These are phyloP conservation scores for Aethionema arabicum DNA, from an alignment of 345 rosid genomes.

Conservation along the genomic window DNA sequence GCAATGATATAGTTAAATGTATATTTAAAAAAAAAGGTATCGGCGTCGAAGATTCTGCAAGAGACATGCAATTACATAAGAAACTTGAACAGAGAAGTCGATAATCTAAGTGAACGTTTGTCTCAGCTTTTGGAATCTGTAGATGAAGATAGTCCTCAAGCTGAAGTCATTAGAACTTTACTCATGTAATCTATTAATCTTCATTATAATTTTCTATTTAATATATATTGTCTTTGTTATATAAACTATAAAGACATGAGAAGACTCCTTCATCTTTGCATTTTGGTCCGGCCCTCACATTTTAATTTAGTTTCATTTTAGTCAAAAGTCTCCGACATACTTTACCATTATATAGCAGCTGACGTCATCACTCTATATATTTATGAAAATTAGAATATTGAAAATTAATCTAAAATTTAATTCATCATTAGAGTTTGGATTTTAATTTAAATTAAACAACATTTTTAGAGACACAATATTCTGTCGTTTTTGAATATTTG, in stretches of 20 bases:
- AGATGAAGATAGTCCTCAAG: constrained; percentile 81
- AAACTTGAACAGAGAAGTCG: constrained; percentile 80
- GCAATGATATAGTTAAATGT: background rate
- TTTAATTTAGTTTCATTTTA: background rate
- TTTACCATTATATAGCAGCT: constrained; percentile 7
- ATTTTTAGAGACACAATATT: too few species aligned
- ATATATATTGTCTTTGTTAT: constrained; percentile 18
- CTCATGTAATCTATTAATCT: constrained; percentile 45
- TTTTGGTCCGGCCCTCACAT: constrained; percentile 1
- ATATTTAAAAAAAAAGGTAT: constrained; percentile 46
- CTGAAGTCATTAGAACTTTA: constrained; percentile 85
- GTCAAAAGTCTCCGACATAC: constrained; percentile 26
- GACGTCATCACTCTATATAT: too few species aligned
- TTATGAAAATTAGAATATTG: background rate
- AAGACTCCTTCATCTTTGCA: background rate
- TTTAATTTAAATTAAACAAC: too few species aligned
- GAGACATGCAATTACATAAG: constrained; percentile 91
- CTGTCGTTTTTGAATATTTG: too few species aligned
- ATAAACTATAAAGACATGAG: constrained; percentile 9
- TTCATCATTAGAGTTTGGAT: too few species aligned
- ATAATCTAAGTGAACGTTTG: constrained; percentile 80
- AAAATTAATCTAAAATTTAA: too few species aligned
- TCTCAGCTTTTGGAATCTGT: constrained; percentile 78
- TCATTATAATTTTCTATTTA: background rate
- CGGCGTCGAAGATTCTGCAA: constrained; percentile 87